Base-by-base conservation (phyloP, 305 asterid species). In the Fraxinus velutina region DNA sequence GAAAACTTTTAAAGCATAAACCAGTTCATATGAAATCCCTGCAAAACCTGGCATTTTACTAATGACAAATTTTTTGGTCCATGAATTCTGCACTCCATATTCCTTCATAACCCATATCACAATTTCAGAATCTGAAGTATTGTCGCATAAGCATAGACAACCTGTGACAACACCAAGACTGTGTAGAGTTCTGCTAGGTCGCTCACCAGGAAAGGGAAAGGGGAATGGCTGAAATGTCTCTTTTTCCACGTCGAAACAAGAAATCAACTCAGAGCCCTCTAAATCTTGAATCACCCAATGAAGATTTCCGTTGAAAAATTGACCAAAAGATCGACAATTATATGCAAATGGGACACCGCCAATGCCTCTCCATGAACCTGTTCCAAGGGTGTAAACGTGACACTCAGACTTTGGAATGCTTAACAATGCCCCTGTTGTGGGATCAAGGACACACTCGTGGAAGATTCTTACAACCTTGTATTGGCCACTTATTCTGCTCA, bases 91-190 rank as follows among this genome's bases (percentile, higher is more conserved):
- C 0, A 85, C 84, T 71, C 89, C 88, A 3, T 90, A 92, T 19
- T 93, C 90, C 82, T 83, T 90, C 96, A 93, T 89, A 62, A 86
- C 82, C 94, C 94, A 93, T 0, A 92, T 81, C 2, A 77, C 89
- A 22, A 88, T 79, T 0, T 86, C 88, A 9, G 2, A 34, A 1
- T 79, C 19, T 1, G 85, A 78, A 4, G 87, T n/a, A 17, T 86
- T 87, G 52, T 91, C 86, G 8, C 89, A 86, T 0, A 89, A 5
- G 36, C 88, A 81, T 3, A 89, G 72, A 50, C 76, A 19, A 55
- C 47, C 86, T 72, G 74, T 79, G 36, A 79, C 17, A 9, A 55
- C 81, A 6, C 78, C 86, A 6, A 88, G 57, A 15, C 72, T 76
- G 0, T 73, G 75, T 2, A 78, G 32, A 30, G 27, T 19, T 8